phyloP scores from a whole-genome alignment of 73 alveolate genomes.

The Effrenium voratum region DNA sequence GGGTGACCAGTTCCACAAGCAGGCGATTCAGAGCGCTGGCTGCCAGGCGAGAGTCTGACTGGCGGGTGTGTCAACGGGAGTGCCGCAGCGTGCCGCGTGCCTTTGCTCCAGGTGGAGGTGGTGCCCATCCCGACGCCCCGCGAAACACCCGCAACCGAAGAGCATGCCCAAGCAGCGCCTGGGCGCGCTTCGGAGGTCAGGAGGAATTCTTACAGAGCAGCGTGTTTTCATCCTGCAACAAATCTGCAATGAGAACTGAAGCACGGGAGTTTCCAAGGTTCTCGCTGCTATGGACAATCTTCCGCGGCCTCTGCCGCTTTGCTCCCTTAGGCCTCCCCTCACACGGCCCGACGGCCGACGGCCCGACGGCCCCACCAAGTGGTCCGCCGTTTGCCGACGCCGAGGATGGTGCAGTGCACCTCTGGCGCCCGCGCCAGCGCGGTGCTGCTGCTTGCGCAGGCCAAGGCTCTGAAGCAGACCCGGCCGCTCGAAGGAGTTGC shows the following conservation, averaged over 20 bases:
- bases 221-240: no score
- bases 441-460: slow-evolving; percentile 79
- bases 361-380: no score
- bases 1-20: slow-evolving; percentile 50
- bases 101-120: slow-evolving; percentile 91
- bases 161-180: slow-evolving; percentile 37
- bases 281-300: slow-evolving; percentile 62
- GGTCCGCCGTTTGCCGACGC: not conserved
- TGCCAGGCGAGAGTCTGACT: slow-evolving; percentile 65
- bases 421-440: slow-evolving; percentile 78
- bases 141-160: slow-evolving; percentile 34
- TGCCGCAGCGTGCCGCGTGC: no score
- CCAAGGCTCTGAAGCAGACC: no score
- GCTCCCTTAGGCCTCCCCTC: not conserved
- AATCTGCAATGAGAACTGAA: no score
- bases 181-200: not conserved
- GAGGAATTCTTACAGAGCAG: no score
- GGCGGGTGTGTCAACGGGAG: no score
- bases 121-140: slow-evolving; percentile 76
- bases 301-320: slow-evolving; percentile 34
- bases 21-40: slow-evolving; percentile 58
- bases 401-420: slow-evolving; percentile 89
- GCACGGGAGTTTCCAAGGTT: no score
- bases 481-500: no score
- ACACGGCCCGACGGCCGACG: no score